These are phyloP conservation scores for Schoenoplectus tabernaemontani DNA, from an alignment of 202 grass and related monocot genomes.

Conservation along the genomic window DNA sequence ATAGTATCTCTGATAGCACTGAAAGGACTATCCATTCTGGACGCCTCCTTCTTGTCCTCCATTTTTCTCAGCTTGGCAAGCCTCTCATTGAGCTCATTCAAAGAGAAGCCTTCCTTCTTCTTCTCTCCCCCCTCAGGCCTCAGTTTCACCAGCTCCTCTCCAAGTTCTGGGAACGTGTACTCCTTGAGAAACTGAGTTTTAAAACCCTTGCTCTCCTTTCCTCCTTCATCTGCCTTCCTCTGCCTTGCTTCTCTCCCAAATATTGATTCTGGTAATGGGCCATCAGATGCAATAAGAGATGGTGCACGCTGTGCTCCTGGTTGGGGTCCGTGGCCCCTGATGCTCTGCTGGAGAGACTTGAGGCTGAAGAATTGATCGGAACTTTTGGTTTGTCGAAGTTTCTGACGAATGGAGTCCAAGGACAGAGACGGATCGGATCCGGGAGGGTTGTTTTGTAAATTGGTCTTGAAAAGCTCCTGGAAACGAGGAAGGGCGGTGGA, in stretches of 20 bases:
- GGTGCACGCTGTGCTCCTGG: not conserved
- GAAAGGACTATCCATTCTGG: not conserved
- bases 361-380: conserved; percentile 3
- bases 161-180: conserved; percentile 53
- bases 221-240: not conserved
- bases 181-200: conserved; percentile 27
- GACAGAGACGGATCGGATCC: not conserved
- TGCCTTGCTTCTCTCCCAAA: conserved; percentile 40
- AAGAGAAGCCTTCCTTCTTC: conserved; percentile 53
- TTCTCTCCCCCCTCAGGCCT: conserved; percentile 41
- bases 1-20: not conserved
- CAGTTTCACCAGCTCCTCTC: conserved; percentile 47
- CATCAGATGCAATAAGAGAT: not conserved
- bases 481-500: conserved; percentile 29
- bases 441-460: not conserved
- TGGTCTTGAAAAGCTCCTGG: conserved; percentile 32
- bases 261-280: not conserved
- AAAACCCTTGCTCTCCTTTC: not conserved
- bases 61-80: conserved; percentile 47
- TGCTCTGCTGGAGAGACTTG: conserved; percentile 12
- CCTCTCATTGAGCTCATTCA: conserved; percentile 62
- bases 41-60: conserved; percentile 32
- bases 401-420: conserved; percentile 22
- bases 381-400: conserved; percentile 7
- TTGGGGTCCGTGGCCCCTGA: not conserved